A percentile compares a stretch with the other conserved stretches of the same genome.
Conservation (phyloP, 257 asterid genomes). For the Salvia splendens region DNA sequence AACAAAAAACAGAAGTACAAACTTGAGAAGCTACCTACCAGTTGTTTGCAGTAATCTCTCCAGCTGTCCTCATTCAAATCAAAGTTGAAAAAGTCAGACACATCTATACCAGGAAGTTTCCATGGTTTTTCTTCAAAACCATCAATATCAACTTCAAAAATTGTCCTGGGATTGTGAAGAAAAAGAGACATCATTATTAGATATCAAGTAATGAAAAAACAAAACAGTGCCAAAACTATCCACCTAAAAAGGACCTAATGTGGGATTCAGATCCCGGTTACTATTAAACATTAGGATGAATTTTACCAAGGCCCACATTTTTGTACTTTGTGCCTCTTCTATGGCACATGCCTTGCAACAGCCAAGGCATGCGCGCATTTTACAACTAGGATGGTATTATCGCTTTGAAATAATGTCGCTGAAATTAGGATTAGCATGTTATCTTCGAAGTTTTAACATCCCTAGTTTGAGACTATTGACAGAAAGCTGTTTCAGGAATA, state of each 20-base stretch:
- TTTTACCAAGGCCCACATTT: background rate
- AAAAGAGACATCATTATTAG: background rate
- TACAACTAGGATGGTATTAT: background rate
- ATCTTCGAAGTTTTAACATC: background rate
- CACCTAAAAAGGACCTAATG: background rate
- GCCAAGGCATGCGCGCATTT: background rate
- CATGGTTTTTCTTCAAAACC: conserved; percentile 96
- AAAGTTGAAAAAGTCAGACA: conserved; percentile 90
- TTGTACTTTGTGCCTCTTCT: background rate
- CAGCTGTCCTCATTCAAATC: conserved; percentile 91
- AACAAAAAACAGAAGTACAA: conserved; percentile 21
- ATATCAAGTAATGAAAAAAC: background rate
- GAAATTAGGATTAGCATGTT: background rate
- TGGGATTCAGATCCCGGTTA: background rate
- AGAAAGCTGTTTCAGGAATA: conserved; percentile 4
- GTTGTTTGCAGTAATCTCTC: conserved; percentile 94
- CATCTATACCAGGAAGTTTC: conserved; percentile 76
- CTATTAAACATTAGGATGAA: background rate
- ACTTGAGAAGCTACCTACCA: conserved; percentile 51
- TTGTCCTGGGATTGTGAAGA: conserved; percentile 63
- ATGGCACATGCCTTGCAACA: background rate
- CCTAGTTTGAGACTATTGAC: background rate
- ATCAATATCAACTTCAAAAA: conserved; percentile 98
- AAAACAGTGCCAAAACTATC: background rate
- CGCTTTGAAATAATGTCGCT: background rate